Base-by-base conservation (phyloP, 2,329 filamentous ascomycete genomes). In the Neopestalotiopsis sp. region DNA sequence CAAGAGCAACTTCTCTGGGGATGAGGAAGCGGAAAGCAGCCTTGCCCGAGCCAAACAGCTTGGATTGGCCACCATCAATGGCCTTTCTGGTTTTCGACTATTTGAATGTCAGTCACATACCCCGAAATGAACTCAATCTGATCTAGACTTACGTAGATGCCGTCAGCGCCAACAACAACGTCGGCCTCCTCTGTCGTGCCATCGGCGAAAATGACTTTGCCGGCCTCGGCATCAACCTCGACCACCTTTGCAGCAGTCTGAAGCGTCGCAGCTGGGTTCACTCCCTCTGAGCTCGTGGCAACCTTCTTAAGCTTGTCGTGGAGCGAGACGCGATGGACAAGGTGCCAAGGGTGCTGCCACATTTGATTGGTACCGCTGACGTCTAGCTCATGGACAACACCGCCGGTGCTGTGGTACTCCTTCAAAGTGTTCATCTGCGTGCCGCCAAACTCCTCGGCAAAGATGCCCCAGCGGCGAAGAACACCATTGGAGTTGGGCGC, bases 401-500 rank as follows among this genome's bases (percentile, higher is more conserved):
- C 58, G 6, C 76, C 75, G 1, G 66, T 69, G n/a, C 68, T 34
- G 20, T 65, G 62, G 63, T 69, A 71, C 60, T 78, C 74, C 52
- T 74, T 32, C 9, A 76, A 38, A n/a, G 69, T 67, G 4, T 74
- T 70, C 72, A 76, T 76, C 1, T 66, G 61, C 61, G 74, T 78
- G 10, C 78, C 82, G 3, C 81, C 81, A 49, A 83, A 78, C 0
- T 70, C 70, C 72, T 83, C 81, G 4, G 80, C 78, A 0, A 73
- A 73, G 20, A 84, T 76, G 2, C 81, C 82, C 70, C 80, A 78
- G 59, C 76, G 75, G 6, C 79, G 78, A 12, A 92, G 78, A 2
- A 91, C 77, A 0, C 87, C 86, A 75, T 90, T 89, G 2, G 84
- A 80, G 72, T 92, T 92, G 0, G 90, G 88, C 0, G 87, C 84